Conservation (phyloP, 306 rosid species). For the Cicer bijugum region DNA sequence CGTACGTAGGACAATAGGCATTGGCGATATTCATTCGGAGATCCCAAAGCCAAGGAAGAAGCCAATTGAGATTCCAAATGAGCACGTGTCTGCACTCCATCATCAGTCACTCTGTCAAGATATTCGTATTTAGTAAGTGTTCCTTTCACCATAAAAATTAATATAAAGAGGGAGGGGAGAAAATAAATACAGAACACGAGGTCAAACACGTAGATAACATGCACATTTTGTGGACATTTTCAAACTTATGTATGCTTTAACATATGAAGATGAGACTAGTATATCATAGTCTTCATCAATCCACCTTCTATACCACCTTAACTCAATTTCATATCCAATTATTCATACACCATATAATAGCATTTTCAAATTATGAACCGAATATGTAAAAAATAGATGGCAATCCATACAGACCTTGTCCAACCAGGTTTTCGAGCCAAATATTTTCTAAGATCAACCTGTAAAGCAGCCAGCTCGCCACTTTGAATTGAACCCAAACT, state of each 20-base stretch:
- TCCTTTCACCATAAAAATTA: constrained; percentile 5
- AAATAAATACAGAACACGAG: background rate
- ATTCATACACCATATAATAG: background rate
- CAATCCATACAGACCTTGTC: constrained; percentile 77
- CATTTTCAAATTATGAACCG: constrained; percentile 24
- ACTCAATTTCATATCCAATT: background rate
- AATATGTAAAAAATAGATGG: constrained; percentile 11
- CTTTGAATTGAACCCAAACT: constrained; percentile 87
- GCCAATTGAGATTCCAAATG: constrained; percentile 95
- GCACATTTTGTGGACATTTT: background rate
- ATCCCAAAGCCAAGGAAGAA: constrained; percentile 83
- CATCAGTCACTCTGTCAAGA: constrained; percentile 81
- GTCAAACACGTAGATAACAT: constrained; percentile 26
- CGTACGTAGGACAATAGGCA: constrained; percentile 85
- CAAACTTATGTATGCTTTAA: too few species aligned
- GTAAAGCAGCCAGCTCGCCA: constrained; percentile 93
- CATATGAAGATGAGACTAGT: too few species aligned
- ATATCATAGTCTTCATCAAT: too few species aligned
- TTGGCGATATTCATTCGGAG: constrained; percentile 90
- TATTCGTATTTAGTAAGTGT: constrained; percentile 36
- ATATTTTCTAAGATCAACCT: constrained; percentile 95
- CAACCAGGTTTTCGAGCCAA: constrained; percentile 97
- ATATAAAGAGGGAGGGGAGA: background rate
- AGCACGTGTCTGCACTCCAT: constrained; percentile 97
- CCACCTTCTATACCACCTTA: constrained; percentile 15